Percentiles rank a stretch among this genome's conserved stretches.
phyloP scores from a whole-genome alignment of 768 basidiomycete species.

The Suillus fuscotomentosus region DNA sequence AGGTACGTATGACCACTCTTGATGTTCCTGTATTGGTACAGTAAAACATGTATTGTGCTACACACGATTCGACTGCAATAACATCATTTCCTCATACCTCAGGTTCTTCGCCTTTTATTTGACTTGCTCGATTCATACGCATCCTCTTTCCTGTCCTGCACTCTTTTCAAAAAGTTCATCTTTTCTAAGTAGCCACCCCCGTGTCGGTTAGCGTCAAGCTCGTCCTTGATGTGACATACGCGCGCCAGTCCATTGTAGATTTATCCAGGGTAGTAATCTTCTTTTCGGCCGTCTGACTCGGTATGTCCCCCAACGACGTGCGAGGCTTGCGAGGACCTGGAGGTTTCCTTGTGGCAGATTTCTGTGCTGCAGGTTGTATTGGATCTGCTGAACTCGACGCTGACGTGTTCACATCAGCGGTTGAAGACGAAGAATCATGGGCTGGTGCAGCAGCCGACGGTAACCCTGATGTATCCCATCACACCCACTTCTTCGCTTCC shows the following conservation, averaged over 20 bases:
- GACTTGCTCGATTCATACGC: slow-evolving; percentile 55
- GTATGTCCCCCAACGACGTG: slow-evolving; percentile 52
- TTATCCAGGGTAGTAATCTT: slow-evolving; percentile 85
- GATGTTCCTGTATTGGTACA: background rate
- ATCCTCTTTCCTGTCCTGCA: slow-evolving; percentile 69
- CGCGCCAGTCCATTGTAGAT: slow-evolving; percentile 83
- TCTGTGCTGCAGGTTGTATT: background rate
- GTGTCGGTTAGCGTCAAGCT: slow-evolving; percentile 71
- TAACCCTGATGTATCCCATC: slow-evolving; percentile 33
- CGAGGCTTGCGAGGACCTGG: slow-evolving; percentile 71
- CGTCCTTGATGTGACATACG: slow-evolving; percentile 63
- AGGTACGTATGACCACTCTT: background rate
- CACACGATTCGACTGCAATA: background rate
- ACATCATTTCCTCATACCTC: background rate
- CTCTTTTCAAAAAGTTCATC: slow-evolving; percentile 78
- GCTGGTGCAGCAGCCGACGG: slow-evolving; percentile 4
- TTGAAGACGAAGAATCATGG: slow-evolving; percentile 7
- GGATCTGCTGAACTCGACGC: background rate
- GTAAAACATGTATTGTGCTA: background rate
- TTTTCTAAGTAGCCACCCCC: slow-evolving; percentile 83
- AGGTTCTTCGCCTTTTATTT: slow-evolving; percentile 46
- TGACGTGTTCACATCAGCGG: background rate
- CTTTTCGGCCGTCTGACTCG: slow-evolving; percentile 59
- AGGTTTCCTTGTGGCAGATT: slow-evolving; percentile 32
- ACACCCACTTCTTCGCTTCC: slow-evolving; percentile 77